Evolutionary conservation across 2,329 filamentous ascomycete species (phyloP), one percentile per base, ranked within the genome.

Genomic region (Aspergillus proliferans): DNA sequence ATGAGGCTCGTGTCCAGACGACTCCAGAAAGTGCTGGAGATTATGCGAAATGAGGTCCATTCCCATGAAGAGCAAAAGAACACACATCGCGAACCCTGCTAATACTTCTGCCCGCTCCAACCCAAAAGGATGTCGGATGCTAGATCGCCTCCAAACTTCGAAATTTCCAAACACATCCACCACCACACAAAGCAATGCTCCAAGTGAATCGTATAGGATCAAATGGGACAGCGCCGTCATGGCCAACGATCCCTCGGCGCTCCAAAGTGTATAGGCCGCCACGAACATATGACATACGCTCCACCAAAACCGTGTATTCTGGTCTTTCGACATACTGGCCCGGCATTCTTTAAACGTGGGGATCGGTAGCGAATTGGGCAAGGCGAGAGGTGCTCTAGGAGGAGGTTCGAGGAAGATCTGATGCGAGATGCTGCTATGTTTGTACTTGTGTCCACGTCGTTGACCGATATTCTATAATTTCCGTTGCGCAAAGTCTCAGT

Each of bases 151-250:
- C 93, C 93, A 98, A 38, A 97, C 91, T 66, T 98, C 93, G 61
- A 98, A 98, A 68, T 98, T 98, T 46, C 88, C 85, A 43, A 96
- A 81, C 1, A 97, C 88, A 64, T 98, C 93, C 43, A 97, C 92
- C 10, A 83, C 84, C 3, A 95, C 90, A 67, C 92, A 97, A 4
- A 97, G 82, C 43, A 91, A 84, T 4, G 93, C 93, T 30, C 90
- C 93, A 1, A 95, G 82, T 7, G 93, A 92, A 66, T 98, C 93
- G 67, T 96, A 98, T 68, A 97, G 88, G 51, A 97, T 86, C 43
- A 98, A 76, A 62, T 96, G 91, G 8, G 90, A 95, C 15, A 98
- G 76, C 0, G 92, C 92, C 6, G 91, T 96, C 73, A 95, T 86
- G 9, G 92, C 89, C 22, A 96, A 79, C 18, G 88, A 95, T 30